phyloP scores from a whole-genome alignment of 495 filamentous ascomycete species.

The Xylaria castorea region DNA sequence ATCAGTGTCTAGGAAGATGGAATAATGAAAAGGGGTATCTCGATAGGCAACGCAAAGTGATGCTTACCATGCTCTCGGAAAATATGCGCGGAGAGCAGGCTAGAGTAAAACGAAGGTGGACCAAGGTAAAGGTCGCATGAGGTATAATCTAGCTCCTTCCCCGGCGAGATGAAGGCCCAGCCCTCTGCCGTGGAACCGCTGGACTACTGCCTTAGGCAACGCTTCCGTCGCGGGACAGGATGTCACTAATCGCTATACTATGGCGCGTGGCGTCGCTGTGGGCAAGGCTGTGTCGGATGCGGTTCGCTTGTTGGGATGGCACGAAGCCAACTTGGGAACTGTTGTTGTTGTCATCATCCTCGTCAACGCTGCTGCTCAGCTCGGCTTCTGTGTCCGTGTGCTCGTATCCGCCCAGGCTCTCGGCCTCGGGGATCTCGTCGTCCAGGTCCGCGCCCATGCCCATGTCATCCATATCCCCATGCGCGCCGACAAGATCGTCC shows the following conservation, averaged over 20 bases:
- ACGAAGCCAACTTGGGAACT: slow-evolving; percentile 40
- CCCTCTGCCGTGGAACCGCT: slow-evolving; percentile 37
- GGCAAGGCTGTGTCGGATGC: slow-evolving; percentile 42
- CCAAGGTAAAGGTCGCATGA: neutral
- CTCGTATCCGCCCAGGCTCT: slow-evolving; percentile 64
- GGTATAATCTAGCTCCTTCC: slow-evolving; percentile 28
- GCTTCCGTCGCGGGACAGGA: slow-evolving; percentile 57
- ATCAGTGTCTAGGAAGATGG: slow-evolving; percentile 28
- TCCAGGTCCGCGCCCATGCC: slow-evolving; percentile 68
- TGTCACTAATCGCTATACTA: slow-evolving; percentile 58
- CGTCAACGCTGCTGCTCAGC: slow-evolving; percentile 53
- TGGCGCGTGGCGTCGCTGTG: slow-evolving; percentile 50
- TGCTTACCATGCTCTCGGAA: neutral
- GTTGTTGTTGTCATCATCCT: slow-evolving; percentile 44
- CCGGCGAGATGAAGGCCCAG: slow-evolving; percentile 31
- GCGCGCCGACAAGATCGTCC: slow-evolving; percentile 51
- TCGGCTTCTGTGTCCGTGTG: slow-evolving; percentile 88
- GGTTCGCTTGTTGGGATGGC: slow-evolving; percentile 30
- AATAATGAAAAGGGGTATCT: slow-evolving; percentile 31
- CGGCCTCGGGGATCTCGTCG: slow-evolving; percentile 71
- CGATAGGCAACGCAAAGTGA: neutral
- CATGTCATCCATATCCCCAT: slow-evolving; percentile 49
- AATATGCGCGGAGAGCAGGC: neutral
- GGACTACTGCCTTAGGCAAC: slow-evolving; percentile 57
- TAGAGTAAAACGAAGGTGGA: neutral